Evolutionary conservation across 2,329 filamentous ascomycete genomes (phyloP).

Genomic region (Ceratocystis diversiconidia): DNA sequence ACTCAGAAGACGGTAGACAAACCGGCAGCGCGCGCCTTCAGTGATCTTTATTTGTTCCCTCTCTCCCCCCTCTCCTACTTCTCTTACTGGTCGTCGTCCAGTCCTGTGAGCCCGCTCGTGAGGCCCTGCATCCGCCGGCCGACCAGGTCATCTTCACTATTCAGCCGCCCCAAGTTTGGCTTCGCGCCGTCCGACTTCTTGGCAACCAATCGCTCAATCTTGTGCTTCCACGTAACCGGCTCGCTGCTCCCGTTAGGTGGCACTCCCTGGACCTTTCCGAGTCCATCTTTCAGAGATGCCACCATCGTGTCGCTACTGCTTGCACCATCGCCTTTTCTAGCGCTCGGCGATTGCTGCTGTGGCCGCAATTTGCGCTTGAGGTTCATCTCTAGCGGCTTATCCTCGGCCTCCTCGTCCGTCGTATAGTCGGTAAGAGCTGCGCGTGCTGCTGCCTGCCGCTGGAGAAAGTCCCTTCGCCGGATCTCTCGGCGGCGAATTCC

Average conservation of each 20-base stretch:
- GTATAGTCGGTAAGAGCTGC: slow-evolving; percentile 3
- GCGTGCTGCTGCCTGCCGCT: slow-evolving; percentile 5
- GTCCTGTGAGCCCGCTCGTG: slow-evolving; percentile 38
- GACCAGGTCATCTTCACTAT: slow-evolving; percentile 44
- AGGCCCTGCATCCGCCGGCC: slow-evolving; percentile 45
- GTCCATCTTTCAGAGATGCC: slow-evolving; percentile 18
- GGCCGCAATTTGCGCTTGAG: slow-evolving; percentile 12
- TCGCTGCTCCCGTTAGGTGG: slow-evolving; percentile 22
- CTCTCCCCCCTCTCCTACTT: background rate
- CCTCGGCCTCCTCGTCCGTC: slow-evolving; percentile 44
- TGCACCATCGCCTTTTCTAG: slow-evolving; percentile 18
- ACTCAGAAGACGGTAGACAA: background rate
- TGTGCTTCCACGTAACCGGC: slow-evolving; percentile 23
- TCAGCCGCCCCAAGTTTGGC: slow-evolving; percentile 37
- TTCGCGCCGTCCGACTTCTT: slow-evolving; percentile 26
- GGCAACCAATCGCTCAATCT: slow-evolving; percentile 19
- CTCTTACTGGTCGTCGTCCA: slow-evolving; percentile 29
- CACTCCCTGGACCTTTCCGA: slow-evolving; percentile 20
- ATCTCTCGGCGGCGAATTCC: slow-evolving; percentile 12
- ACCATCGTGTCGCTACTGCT: slow-evolving; percentile 19
- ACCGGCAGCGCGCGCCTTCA: background rate
- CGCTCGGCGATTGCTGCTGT: slow-evolving; percentile 13
- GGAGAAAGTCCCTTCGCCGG: background rate
- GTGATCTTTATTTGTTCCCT: background rate
- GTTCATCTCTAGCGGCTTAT: slow-evolving; percentile 63